phyloP scores from a whole-genome alignment of 306 rosid genomes.

The Inga leiocalycina region DNA sequence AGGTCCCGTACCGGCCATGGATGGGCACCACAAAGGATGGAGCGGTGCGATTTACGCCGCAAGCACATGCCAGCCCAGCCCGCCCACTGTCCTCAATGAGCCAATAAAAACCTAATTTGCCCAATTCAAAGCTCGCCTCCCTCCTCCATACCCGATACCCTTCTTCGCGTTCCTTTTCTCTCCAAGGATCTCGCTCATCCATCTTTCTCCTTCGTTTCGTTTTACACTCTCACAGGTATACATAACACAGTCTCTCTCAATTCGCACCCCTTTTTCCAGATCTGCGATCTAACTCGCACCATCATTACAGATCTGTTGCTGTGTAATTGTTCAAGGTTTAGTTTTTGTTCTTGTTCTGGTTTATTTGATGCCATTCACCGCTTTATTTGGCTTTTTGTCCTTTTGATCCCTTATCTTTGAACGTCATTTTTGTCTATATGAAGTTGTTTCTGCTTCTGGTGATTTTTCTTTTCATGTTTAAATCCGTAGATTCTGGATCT shows the following conservation, averaged over 20 bases:
- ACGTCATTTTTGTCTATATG: too few relatives aligned
- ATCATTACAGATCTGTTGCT: background rate
- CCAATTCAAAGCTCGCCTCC: background rate
- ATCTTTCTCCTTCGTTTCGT: background rate
- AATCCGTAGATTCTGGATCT: slow-evolving; percentile 9
- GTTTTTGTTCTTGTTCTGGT: background rate
- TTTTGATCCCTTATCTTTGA: background rate
- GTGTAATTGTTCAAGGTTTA: background rate
- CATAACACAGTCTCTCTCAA: background rate
- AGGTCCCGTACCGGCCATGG: background rate
- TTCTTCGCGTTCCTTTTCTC: slow-evolving; percentile 6
- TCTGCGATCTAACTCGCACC: background rate
- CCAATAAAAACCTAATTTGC: slow-evolving; percentile 17
- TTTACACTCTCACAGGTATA: background rate
- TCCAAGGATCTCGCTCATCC: slow-evolving; percentile 15
- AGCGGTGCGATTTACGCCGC: background rate
- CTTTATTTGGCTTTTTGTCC: background rate
- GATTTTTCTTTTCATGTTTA: background rate
- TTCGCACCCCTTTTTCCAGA: background rate
- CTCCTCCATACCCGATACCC: slow-evolving; percentile 4
- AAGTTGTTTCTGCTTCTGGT: background rate
- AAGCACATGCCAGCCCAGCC: background rate
- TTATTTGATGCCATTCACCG: background rate
- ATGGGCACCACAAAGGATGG: background rate
- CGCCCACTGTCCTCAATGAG: background rate